Conservation (phyloP, 108 stramenopile genomes). For the Seminavis robusta region DNA sequence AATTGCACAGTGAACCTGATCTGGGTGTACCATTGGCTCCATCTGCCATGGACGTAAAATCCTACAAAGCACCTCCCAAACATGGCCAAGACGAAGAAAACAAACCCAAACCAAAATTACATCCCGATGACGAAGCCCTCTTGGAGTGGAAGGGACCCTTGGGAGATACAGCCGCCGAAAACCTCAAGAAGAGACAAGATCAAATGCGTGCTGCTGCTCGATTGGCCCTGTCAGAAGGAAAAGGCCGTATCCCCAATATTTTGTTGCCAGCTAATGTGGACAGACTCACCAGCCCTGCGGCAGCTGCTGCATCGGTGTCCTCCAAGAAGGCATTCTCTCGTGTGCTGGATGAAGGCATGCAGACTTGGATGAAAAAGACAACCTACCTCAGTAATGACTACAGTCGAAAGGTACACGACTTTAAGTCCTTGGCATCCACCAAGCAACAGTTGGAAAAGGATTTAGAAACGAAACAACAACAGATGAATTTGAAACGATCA, state of each 20-base stretch:
- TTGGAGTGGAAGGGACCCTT: slow-evolving; percentile 76
- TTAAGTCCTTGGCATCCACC: slow-evolving; percentile 75
- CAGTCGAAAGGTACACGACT: slow-evolving; percentile 73
- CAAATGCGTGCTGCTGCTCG: slow-evolving; percentile 64
- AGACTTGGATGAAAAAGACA: slow-evolving; percentile 87
- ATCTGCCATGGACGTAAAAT: slow-evolving; percentile 75
- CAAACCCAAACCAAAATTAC: slow-evolving; percentile 23
- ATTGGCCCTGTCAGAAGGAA: slow-evolving; percentile 51
- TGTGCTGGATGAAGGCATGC: slow-evolving; percentile 71
- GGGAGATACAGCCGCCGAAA: slow-evolving; percentile 74
- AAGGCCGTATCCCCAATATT: too few relatives aligned
- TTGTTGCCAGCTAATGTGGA: too few relatives aligned
- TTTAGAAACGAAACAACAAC: slow-evolving; percentile 36
- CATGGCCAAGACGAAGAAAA: too few relatives aligned
- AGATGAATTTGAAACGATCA: slow-evolving; percentile 37
- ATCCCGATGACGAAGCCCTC: slow-evolving; percentile 69
- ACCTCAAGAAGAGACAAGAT: slow-evolving; percentile 55
- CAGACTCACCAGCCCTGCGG: too few relatives aligned
- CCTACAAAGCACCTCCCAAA: slow-evolving; percentile 26
- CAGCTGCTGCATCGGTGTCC: too few relatives aligned
- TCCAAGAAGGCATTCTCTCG: slow-evolving; percentile 72
- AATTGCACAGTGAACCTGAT: slow-evolving; percentile 67
- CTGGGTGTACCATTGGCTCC: slow-evolving; percentile 75
- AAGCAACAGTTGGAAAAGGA: slow-evolving; percentile 48
- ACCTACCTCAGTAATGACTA: slow-evolving; percentile 86